Evolutionary conservation across 1,139 yeast genomes (phyloP).

Genomic region (Nakaseomyces kungkrabaensis): DNA sequence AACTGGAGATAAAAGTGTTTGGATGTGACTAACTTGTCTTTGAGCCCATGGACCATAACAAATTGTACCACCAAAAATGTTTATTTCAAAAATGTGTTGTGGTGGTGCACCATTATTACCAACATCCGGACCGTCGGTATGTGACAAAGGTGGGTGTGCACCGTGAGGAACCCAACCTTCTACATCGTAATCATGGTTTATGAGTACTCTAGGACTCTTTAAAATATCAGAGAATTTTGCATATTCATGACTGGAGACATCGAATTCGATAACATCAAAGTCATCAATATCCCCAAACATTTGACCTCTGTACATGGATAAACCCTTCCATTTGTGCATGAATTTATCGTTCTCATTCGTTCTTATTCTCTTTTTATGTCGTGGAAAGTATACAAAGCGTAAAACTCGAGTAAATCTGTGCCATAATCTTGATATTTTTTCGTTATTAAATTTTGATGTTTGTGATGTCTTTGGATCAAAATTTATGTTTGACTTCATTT

Average conservation of each 20-base stretch:
- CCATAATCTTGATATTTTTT: conserved; percentile 20
- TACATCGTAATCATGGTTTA: conserved; percentile 58
- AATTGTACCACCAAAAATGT: conserved; percentile 51
- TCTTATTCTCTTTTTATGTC: conserved; percentile 13
- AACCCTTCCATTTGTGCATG: conserved; percentile 38
- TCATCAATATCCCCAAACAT: conserved; percentile 17
- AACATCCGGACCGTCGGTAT: conserved; percentile 38
- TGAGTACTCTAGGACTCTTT: conserved; percentile 47
- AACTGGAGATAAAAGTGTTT: conserved; percentile 58
- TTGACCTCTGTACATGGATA: conserved; percentile 31
- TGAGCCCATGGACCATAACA: conserved; percentile 97
- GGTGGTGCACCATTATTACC: conserved; percentile 54
- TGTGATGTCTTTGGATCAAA: conserved; percentile 30
- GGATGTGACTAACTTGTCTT: conserved; percentile 62
- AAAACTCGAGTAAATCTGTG: conserved; percentile 11
- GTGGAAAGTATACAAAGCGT: conserved; percentile 11
- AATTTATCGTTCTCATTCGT: conserved; percentile 30
- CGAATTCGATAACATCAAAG: conserved; percentile 21
- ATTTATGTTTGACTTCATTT: conserved; percentile 60
- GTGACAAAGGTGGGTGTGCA: conserved; percentile 24
- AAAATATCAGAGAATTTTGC: conserved; percentile 70
- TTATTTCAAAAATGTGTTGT: conserved; percentile 53
- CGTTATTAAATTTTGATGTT: conserved; percentile 15
- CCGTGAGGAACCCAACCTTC: conserved; percentile 52
- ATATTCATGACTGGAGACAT: conserved; percentile 48